Percentiles rank a stretch among this genome's conserved stretches.
Conservation (phyloP, 441 rosid genomes). For the Lagerstroemia fauriei region DNA sequence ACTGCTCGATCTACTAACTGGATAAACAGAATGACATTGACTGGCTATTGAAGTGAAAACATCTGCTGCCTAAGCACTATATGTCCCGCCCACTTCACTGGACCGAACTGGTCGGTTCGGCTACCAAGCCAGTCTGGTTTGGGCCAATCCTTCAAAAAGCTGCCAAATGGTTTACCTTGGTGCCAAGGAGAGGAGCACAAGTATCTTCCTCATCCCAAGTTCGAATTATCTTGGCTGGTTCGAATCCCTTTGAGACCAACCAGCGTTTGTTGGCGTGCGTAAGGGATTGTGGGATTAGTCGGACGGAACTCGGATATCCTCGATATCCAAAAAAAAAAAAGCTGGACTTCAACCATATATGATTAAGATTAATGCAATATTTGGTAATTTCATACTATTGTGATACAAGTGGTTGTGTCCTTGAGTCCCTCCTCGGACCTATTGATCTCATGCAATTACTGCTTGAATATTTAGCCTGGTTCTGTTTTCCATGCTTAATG, state of each 20-base stretch:
- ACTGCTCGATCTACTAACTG: not conserved
- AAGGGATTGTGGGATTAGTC: too few species aligned
- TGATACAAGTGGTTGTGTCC: not conserved
- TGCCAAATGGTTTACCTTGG: too few species aligned
- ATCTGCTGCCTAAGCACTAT: too few species aligned
- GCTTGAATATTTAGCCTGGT: not conserved
- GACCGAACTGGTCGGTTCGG: not conserved
- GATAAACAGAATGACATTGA: not conserved
- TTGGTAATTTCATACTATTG: not conserved
- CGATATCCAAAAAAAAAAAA: too few species aligned
- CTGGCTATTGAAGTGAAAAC: not conserved
- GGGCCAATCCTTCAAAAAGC: not conserved
- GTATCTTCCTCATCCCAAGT: too few species aligned
- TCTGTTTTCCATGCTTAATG: not conserved
- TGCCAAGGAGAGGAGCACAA: too few species aligned
- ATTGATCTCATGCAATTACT: not conserved
- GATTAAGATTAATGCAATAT: not conserved
- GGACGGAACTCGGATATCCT: too few species aligned
- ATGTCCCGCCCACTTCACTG: not conserved
- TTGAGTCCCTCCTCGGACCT: not conserved
- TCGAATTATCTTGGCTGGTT: too few species aligned
- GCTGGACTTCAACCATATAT: not conserved
- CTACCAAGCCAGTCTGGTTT: too few species aligned
- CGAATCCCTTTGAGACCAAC: too few species aligned
- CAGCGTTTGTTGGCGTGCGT: too few species aligned